Base-by-base conservation (phyloP, 345 rosid genomes). In the Pistacia integerrima region DNA sequence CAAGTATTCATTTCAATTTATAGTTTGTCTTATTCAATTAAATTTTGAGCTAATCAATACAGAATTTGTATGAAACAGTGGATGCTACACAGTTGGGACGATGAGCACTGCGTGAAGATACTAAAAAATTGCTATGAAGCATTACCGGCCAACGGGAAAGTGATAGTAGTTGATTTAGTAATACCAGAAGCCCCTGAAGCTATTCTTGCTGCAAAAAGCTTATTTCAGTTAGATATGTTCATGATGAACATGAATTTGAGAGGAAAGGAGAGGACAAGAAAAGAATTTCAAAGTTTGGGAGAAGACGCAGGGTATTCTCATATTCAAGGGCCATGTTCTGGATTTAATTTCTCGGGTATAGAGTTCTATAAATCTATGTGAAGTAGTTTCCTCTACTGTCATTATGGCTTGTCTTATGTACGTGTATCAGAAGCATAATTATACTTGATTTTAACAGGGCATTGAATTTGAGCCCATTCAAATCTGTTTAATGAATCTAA, bases 71-170 rank as follows among this genome's bases (percentile, higher is more conserved):
- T 77, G 49, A 36, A 73, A 76, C 78, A 82, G 88, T 89, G 89
- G 88, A 75, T 86, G 0, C 83, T 87, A 49, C 93, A 87, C 72
- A 0, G 54, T 44, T 84, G 84, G 81, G 79, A 83, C 0, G 79
- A 89, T 41, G 79, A 85, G 48, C 74, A 82, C 64, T 83, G 87
- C 72, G 16, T 82, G 64, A 83, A 85, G 82, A 69, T 89, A 76
- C 90, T 91, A 1, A 41, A 79, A 58, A 88, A 84, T 64, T 86
- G 90, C 79, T 76, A 59, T 64, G 60, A 79, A 38, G 80, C 90
- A n/a, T 25, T 80, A 66, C 88, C 88, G 0, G 44, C n/a, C 49
- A 68, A 74, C 0, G 87, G 90, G 7, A 90, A 86, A 77, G 85
- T 82, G 62, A 85, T 84, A 41, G 87, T 55, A 22, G 77, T 92